These are phyloP conservation scores for Boletus huronensis DNA, from an alignment of 768 basidiomycete genomes.

Conservation along the genomic window DNA sequence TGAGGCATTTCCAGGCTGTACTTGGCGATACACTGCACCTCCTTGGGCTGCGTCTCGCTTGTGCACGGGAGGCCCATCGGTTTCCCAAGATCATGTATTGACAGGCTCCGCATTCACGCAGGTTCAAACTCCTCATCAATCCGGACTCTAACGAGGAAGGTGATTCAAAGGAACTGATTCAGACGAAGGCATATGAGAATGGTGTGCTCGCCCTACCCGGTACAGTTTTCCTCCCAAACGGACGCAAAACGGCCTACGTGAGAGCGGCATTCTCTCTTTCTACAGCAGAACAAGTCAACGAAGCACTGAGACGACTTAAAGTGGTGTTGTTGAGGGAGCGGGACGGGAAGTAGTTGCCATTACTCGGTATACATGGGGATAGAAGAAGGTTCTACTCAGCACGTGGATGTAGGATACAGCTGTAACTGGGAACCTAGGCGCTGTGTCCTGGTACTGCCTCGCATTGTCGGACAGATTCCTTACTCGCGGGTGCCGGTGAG, in stretches of 20 bases:
- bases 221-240: constrained; percentile 73
- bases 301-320: constrained; percentile 63
- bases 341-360: constrained; percentile 4
- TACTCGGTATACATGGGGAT: neutral
- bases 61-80: constrained; percentile 1
- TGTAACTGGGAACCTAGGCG: neutral
- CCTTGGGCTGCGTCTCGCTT: constrained; percentile 1
- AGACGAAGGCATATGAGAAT: constrained; percentile 67
- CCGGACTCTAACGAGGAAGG: constrained; percentile 37
- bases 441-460: neutral
- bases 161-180: constrained; percentile 73
- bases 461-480: neutral
- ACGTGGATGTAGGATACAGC: constrained; percentile 8
- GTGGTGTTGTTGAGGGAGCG: constrained; percentile 34
- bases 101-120: constrained; percentile 26
- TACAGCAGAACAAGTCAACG: constrained; percentile 63
- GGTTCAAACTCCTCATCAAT: constrained; percentile 65
- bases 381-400: neutral
- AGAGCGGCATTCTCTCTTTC: constrained; percentile 79
- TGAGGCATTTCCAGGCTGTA: constrained; percentile 2
- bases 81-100: constrained; percentile 16
- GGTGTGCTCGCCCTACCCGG: constrained; percentile 93
- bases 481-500: neutral
- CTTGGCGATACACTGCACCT: neutral
- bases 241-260: constrained; percentile 67